A percentile compares a stretch with the other conserved stretches of the same genome.
These are phyloP conservation scores for Phaeosphaeria sp. DNA, from an alignment of 2,329 filamentous ascomycete genomes.

Conservation along the genomic window DNA sequence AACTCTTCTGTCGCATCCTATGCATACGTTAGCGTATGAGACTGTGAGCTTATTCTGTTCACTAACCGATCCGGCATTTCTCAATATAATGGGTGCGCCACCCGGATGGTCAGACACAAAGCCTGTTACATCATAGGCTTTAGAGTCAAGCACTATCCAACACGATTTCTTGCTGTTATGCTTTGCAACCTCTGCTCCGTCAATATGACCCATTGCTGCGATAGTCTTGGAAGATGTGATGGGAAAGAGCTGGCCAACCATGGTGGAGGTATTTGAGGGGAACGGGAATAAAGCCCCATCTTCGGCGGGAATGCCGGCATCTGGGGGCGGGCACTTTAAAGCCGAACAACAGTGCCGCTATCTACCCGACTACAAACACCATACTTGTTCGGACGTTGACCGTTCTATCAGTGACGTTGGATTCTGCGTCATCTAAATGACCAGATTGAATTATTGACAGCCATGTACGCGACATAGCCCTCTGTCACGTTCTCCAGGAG, in stretches of 20 bases:
- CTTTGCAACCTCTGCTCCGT: constrained; percentile 43
- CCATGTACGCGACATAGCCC: too few relatives aligned
- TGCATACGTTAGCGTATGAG: not conserved
- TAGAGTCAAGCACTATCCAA: constrained; percentile 73
- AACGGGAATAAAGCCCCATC: constrained; percentile 23
- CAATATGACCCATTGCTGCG: constrained; percentile 28
- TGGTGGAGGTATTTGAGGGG: constrained; percentile 30
- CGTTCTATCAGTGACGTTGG: not conserved
- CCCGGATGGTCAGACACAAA: constrained; percentile 69
- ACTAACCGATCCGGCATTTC: constrained; percentile 53
- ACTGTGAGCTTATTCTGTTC: not conserved
- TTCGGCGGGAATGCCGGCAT: constrained; percentile 29
- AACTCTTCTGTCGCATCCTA: constrained; percentile 46
- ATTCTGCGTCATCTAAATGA: not conserved
- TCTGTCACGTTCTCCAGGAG: too few relatives aligned
- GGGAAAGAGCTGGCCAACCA: constrained; percentile 22
- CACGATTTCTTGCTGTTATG: constrained; percentile 46
- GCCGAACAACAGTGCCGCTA: not conserved
- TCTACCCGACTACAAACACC: not conserved
- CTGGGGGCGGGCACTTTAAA: not conserved
- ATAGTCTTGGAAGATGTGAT: constrained; percentile 3
- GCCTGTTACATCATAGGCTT: constrained; percentile 70
- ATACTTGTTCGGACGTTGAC: not conserved
- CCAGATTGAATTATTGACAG: too few relatives aligned
- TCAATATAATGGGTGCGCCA: constrained; percentile 54